These are phyloP conservation scores for Begonia peltatifolia DNA, from an alignment of 306 rosid genomes.

Conservation along the genomic window DNA sequence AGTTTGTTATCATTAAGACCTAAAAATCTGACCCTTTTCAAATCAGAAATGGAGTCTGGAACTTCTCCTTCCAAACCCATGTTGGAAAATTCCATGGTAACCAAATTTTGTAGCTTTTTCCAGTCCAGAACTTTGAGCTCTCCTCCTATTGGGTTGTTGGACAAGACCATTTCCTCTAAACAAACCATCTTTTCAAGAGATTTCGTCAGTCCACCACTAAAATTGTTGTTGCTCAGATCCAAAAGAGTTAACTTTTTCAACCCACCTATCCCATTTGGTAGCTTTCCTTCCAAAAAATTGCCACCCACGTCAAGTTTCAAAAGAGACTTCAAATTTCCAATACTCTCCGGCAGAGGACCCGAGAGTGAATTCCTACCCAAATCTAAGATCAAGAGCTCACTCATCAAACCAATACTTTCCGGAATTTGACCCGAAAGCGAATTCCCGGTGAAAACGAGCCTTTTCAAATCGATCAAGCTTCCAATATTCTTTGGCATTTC, in stretches of 20 bases:
- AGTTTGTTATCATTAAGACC: constrained; percentile 73
- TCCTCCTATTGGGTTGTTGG: constrained; percentile 77
- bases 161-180: constrained; percentile 52
- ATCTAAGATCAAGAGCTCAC: constrained; percentile 52
- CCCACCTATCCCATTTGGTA: constrained; percentile 23
- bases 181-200: constrained; percentile 47
- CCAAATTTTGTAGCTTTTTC: constrained; percentile 44
- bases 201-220: constrained; percentile 47
- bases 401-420: constrained; percentile 26
- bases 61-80: constrained; percentile 58
- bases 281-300: constrained; percentile 44
- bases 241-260: constrained; percentile 54
- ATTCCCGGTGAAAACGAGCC: constrained; percentile 59
- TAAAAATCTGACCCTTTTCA: constrained; percentile 59
- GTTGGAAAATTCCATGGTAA: constrained; percentile 58
- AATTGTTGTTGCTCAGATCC: constrained; percentile 66
- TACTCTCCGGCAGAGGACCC: constrained; percentile 42
- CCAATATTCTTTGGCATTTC: constrained; percentile 45
- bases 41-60: constrained; percentile 53
- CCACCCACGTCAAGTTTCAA: constrained; percentile 76
- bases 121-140: constrained; percentile 35
- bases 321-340: constrained; percentile 44
- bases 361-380: constrained; percentile 58
- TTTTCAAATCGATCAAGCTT: constrained; percentile 32
- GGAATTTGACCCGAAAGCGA: constrained; percentile 42